These are phyloP conservation scores for Stachybotrys elegans DNA, from an alignment of 2,329 filamentous ascomycete species.

Conservation along the genomic window DNA sequence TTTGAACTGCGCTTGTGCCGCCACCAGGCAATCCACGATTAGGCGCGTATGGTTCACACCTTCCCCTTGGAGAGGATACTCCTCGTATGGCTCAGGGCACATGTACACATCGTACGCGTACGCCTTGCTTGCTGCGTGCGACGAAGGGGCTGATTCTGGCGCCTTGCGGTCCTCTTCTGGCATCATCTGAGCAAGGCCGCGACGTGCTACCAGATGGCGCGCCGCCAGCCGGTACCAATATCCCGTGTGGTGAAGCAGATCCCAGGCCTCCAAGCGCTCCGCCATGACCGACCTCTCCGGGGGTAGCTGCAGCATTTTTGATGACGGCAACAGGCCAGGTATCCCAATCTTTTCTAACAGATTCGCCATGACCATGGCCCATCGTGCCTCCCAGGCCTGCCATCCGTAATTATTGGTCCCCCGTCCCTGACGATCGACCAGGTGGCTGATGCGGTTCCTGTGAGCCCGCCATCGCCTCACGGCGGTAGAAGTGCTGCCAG, in stretches of 20 bases:
- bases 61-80: slow-evolving; percentile 45
- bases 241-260: slow-evolving; percentile 59
- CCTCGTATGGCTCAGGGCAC: slow-evolving; percentile 58
- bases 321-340: slow-evolving; percentile 41
- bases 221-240: slow-evolving; percentile 63
- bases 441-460: slow-evolving; percentile 64
- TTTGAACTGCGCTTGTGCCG: slow-evolving; percentile 49
- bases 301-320: slow-evolving; percentile 41
- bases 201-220: slow-evolving; percentile 49
- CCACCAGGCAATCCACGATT: slow-evolving; percentile 47
- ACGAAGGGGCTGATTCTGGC: slow-evolving; percentile 42
- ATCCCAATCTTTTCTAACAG: slow-evolving; percentile 51
- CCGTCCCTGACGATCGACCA: slow-evolving; percentile 77
- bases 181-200: slow-evolving; percentile 49
- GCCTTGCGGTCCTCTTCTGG: slow-evolving; percentile 52
- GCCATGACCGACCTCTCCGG: slow-evolving; percentile 55
- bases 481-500: slow-evolving; percentile 71
- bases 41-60: slow-evolving; percentile 52
- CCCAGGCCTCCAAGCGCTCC: slow-evolving; percentile 58
- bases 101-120: slow-evolving; percentile 63
- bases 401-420: slow-evolving; percentile 88
- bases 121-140: slow-evolving; percentile 41
- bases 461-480: slow-evolving; percentile 78
- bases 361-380: slow-evolving; percentile 58
- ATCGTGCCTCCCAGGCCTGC: slow-evolving; percentile 86